These are phyloP conservation scores for Boletus eberwhitei DNA, from an alignment of 768 basidiomycete species.

Conservation along the genomic window DNA sequence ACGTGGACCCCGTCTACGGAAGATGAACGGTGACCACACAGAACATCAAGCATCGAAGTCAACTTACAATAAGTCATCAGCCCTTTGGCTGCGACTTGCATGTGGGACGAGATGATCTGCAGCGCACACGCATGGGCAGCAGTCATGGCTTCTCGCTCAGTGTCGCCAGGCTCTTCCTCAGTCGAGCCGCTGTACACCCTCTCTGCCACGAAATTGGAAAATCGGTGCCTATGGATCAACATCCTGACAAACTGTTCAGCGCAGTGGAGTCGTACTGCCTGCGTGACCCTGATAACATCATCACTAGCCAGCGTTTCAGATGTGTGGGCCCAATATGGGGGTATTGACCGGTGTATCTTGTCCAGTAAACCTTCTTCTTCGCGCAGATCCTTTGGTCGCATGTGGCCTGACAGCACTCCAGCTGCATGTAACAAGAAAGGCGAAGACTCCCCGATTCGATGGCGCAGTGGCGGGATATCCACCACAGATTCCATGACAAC, in stretches of 20 bases:
- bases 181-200: slow-evolving; percentile 44
- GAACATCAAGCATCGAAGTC: slow-evolving; percentile 4
- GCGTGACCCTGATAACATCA: slow-evolving; percentile 86
- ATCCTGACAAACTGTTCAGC: slow-evolving; percentile 84
- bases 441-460: slow-evolving; percentile 56
- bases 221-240: slow-evolving; percentile 86
- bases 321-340: slow-evolving; percentile 76
- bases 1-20: slow-evolving; percentile 85
- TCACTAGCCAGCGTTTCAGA: slow-evolving; percentile 77
- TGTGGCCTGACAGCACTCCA: slow-evolving; percentile 59
- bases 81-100: slow-evolving; percentile 82
- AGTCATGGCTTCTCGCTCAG: slow-evolving; percentile 75
- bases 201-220: slow-evolving; percentile 74
- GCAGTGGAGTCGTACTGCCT: slow-evolving; percentile 83
- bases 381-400: slow-evolving; percentile 59
- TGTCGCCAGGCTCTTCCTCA: slow-evolving; percentile 57
- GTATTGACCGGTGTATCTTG: slow-evolving; percentile 69
- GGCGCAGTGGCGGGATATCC: slow-evolving; percentile 68
- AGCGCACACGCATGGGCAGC: slow-evolving; percentile 75
- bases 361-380: slow-evolving; percentile 83
- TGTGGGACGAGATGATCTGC: slow-evolving; percentile 77
- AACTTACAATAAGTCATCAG: slow-evolving; percentile 92
- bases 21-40: slow-evolving; percentile 11
- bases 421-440: slow-evolving; percentile 79
- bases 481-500: slow-evolving; percentile 87